Percentiles rank a stretch among this genome's conserved stretches.
phyloP scores from a whole-genome alignment of 1,284 basidiomycete species.

The Golubevia pallescens region DNA sequence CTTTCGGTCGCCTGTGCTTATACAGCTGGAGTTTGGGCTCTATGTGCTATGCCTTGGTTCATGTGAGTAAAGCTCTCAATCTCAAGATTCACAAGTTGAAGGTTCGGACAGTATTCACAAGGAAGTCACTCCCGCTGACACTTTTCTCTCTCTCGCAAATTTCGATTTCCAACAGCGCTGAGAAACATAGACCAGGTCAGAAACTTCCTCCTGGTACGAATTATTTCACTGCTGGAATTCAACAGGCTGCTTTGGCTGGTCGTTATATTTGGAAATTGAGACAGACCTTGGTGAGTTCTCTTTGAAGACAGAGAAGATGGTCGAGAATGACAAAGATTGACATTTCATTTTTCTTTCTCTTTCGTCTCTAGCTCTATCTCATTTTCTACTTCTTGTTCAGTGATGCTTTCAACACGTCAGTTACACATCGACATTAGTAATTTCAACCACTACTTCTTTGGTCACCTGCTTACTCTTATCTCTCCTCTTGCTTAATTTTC shows the following conservation, averaged over 20 bases:
- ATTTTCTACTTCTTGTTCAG: slow-evolving; percentile 78
- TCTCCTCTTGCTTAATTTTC: slow-evolving; percentile 76
- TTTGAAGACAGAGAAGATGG: slow-evolving; percentile 11
- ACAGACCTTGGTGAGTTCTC: slow-evolving; percentile 22
- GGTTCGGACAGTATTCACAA: too few species aligned
- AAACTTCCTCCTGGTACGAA: slow-evolving; percentile 72
- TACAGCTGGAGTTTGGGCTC: slow-evolving; percentile 69
- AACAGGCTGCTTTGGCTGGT: slow-evolving; percentile 47
- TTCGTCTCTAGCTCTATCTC: too few species aligned
- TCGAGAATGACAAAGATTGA: slow-evolving; percentile 6
- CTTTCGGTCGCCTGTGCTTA: slow-evolving; percentile 54
- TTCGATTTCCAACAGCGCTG: slow-evolving; percentile 5
- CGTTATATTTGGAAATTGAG: slow-evolving; percentile 66
- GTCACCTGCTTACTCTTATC: slow-evolving; percentile 76
- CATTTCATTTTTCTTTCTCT: neutral
- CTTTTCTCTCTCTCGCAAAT: too few species aligned
- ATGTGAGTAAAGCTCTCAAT: slow-evolving; percentile 48
- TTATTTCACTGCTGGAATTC: slow-evolving; percentile 72
- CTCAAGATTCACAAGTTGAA: too few species aligned
- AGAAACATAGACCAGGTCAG: slow-evolving; percentile 50
- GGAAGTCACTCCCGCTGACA: too few species aligned
- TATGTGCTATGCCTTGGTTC: slow-evolving; percentile 79
- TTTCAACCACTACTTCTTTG: slow-evolving; percentile 68
- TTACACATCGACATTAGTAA: slow-evolving; percentile 68
- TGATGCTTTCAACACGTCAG: slow-evolving; percentile 80